Conservation (phyloP, 2,329 filamentous ascomycete genomes). For the Fusarium chaquense region DNA sequence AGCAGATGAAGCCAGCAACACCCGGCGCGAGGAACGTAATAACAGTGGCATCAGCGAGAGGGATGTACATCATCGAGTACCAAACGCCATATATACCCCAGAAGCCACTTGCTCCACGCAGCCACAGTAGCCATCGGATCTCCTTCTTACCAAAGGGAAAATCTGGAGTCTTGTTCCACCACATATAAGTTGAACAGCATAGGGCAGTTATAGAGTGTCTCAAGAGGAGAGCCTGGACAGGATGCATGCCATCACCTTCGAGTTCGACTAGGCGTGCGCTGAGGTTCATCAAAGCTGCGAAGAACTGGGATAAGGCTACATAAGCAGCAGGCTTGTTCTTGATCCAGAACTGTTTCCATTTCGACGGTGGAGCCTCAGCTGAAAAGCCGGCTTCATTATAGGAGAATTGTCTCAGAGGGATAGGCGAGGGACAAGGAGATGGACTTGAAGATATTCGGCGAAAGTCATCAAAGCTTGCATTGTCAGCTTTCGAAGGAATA, state of each 20-base stretch:
- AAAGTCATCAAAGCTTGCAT: slow-evolving; percentile 39
- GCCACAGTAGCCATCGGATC: slow-evolving; percentile 74
- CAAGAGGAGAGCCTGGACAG: slow-evolving; percentile 85
- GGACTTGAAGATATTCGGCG: slow-evolving; percentile 43
- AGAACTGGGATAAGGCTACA: slow-evolving; percentile 81
- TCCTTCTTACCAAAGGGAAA: slow-evolving; percentile 77
- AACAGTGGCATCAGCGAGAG: slow-evolving; percentile 87
- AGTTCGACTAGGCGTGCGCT: slow-evolving; percentile 81
- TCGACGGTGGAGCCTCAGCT: slow-evolving; percentile 29
- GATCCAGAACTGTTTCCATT: slow-evolving; percentile 63
- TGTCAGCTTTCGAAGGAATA: slow-evolving; percentile 26
- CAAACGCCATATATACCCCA: slow-evolving; percentile 85
- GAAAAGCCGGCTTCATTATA: slow-evolving; percentile 6
- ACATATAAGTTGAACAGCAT: slow-evolving; percentile 79
- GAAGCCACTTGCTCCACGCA: slow-evolving; percentile 76
- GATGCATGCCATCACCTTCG: slow-evolving; percentile 78
- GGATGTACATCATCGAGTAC: slow-evolving; percentile 77
- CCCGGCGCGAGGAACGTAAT: slow-evolving; percentile 88
- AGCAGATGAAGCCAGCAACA: slow-evolving; percentile 83
- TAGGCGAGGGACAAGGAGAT: slow-evolving; percentile 42
- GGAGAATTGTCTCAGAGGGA: slow-evolving; percentile 35
- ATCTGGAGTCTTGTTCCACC: slow-evolving; percentile 72
- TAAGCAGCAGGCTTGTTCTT: slow-evolving; percentile 79
- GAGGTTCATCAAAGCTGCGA: slow-evolving; percentile 88
- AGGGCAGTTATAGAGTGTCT: slow-evolving; percentile 81